A percentile compares a stretch with the other conserved stretches of the same genome.
Evolutionary conservation across 306 rosid genomes (phyloP).

Genomic region (Senna tora): DNA sequence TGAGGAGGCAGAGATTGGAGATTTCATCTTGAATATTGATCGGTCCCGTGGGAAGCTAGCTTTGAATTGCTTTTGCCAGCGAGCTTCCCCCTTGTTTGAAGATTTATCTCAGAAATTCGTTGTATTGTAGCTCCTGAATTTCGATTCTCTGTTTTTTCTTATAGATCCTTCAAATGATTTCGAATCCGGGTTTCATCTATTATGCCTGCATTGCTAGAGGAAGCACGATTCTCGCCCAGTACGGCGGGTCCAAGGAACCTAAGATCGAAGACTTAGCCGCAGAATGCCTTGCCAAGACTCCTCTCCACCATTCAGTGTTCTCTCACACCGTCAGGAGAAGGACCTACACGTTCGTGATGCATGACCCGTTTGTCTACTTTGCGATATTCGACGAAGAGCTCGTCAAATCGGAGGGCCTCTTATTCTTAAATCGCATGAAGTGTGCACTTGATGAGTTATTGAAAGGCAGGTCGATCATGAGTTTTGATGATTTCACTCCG

Average conservation of each 20-base stretch:
- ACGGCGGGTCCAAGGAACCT: slow-evolving; percentile 43
- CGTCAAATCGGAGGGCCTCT: slow-evolving; percentile 51
- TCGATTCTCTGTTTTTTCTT: not conserved
- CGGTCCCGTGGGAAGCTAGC: not conserved
- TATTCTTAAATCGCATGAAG: slow-evolving; percentile 57
- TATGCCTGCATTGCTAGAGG: slow-evolving; percentile 80
- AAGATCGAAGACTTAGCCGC: slow-evolving; percentile 60
- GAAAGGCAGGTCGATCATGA: slow-evolving; percentile 29
- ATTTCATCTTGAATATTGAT: not conserved
- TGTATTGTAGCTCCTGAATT: not conserved
- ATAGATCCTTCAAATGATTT: slow-evolving; percentile 45
- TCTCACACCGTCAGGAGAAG: slow-evolving; percentile 64
- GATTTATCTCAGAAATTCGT: not conserved
- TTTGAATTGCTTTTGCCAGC: slow-evolving; percentile 25
- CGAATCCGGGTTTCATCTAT: slow-evolving; percentile 62
- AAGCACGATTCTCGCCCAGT: slow-evolving; percentile 63
- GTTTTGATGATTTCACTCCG: slow-evolving; percentile 36
- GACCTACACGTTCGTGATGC: slow-evolving; percentile 60
- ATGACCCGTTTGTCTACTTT: slow-evolving; percentile 60
- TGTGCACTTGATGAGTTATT: slow-evolving; percentile 41
- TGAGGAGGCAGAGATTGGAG: not conserved
- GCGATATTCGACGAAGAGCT: slow-evolving; percentile 59
- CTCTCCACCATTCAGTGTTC: slow-evolving; percentile 65
- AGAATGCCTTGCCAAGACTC: slow-evolving; percentile 64
- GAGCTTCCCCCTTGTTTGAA: not conserved